These are phyloP conservation scores for Phalaenopsis hybrid DNA, from an alignment of 116 monocot species.

Conservation along the genomic window DNA sequence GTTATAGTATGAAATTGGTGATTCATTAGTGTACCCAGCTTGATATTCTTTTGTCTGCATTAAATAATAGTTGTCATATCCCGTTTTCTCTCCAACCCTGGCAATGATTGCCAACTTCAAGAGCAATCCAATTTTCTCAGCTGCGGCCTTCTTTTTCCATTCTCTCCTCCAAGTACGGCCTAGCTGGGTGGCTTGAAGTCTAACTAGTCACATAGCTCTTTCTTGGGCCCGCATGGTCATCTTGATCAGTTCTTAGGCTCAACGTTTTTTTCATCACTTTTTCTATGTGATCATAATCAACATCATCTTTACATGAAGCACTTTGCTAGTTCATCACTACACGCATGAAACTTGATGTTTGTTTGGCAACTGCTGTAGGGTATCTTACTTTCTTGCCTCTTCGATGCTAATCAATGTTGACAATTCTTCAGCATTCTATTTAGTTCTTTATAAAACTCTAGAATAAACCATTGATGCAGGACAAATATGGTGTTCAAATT, in stretches of 20 bases:
- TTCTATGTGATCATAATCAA: background rate
- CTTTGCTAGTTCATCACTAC: background rate
- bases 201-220: background rate
- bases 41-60: background rate
- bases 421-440: no score
- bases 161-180: background rate
- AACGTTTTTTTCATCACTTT: background rate
- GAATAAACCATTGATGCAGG: no score
- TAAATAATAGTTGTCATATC: background rate
- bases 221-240: background rate
- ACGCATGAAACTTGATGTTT: background rate
- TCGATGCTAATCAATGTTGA: no score
- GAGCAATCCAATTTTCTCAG: no score
- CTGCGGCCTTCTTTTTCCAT: background rate
- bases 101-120: no score
- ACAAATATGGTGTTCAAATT: no score
- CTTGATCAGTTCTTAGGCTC: background rate
- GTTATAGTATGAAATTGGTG: background rate
- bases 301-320: background rate
- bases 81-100: no score
- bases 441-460: no score
- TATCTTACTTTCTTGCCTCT: no score
- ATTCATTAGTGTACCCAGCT: background rate
- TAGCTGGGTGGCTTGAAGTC: background rate
- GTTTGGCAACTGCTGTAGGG: no score